Evolutionary conservation across 2,329 filamentous ascomycete species (phyloP), one percentile per base, ranked within the genome.

Genomic region (Xylaria sp.): DNA sequence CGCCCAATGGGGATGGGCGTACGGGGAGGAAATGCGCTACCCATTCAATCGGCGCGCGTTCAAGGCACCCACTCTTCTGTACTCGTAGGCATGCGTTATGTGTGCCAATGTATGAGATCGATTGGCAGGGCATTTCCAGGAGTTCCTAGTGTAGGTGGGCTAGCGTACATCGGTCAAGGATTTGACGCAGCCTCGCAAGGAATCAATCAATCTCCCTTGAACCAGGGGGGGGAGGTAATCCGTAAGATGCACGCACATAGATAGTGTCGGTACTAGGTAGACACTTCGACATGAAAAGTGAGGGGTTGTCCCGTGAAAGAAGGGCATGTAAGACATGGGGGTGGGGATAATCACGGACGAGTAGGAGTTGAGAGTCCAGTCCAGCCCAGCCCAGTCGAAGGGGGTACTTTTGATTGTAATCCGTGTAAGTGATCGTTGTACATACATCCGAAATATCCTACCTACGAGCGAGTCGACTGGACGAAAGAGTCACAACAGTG

Each of bases 251-350:
- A 30, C 23, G 23, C 23, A 30, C 23, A 5, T 42, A 42, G 37
- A 8, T 13, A 42, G 37, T 13, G 37, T 42, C 37, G 37, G 37
- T 42, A 13, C 37, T 10, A 13, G 35, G 6, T 37, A 37, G 37
- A 42, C 37, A 42, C 8, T 42, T 42, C 58, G 49, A 59, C 53
- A 57, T 30, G 51, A 54, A 58, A 52, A 30, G 23, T 61, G 62
- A 63, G 62, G 62, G 62, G 62, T 58, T 59, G 52, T 50, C 52
- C 54, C 57, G 55, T 39, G 44, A 56, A 63, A 60, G 34, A 52
- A 16, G 44, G 52, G 57, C 44, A 59, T 44, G 52, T 59, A 63
- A 62, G 62, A 63, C 59, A 62, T 58, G 59, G 57, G 54, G 57
- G 44, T 16, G 44, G 49, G 47, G 49, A 63, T 55, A 55, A 54